Percentiles rank a stretch among this genome's conserved stretches.
Conservation (phyloP, 2,329 filamentous ascomycete genomes). For the Colletotrichum echinochloae region DNA sequence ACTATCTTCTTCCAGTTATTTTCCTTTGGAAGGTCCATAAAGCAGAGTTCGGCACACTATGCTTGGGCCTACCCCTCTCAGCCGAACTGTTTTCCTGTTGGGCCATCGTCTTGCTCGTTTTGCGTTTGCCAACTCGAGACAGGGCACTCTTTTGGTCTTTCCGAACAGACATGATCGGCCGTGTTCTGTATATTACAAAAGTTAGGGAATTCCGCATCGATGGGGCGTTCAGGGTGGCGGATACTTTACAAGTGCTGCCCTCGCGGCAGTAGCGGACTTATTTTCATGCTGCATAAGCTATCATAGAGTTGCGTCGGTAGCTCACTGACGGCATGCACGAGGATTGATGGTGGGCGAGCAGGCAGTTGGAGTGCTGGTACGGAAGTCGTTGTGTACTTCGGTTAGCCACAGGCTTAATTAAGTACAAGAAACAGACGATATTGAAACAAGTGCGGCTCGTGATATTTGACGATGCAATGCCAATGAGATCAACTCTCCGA, state of each 20-base stretch:
- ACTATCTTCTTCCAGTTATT: neutral
- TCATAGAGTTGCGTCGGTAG: neutral
- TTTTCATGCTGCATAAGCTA: conserved; percentile 1
- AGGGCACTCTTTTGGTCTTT: neutral
- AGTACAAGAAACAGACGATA: neutral
- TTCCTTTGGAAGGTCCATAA: neutral
- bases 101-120: neutral
- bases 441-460: neutral
- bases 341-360: neutral
- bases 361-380: neutral
- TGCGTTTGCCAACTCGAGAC: neutral
- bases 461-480: neutral
- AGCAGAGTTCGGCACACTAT: neutral
- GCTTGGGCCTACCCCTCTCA: neutral
- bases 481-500: neutral
- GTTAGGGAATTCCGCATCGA: conserved; percentile 24
- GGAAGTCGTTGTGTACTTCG: neutral
- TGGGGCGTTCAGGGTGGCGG: conserved; percentile 32
- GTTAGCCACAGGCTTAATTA: neutral
- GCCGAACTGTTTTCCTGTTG: neutral
- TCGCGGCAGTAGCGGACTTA: neutral
- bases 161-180: neutral
- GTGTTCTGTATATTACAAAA: conserved; percentile 36
- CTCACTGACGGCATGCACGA: neutral
- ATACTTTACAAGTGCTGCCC: conserved; percentile 11